A percentile compares a stretch with the other conserved stretches of the same genome.
Conservation (phyloP, 2,329 filamentous ascomycete genomes). For the Aspergillus floridensis region DNA sequence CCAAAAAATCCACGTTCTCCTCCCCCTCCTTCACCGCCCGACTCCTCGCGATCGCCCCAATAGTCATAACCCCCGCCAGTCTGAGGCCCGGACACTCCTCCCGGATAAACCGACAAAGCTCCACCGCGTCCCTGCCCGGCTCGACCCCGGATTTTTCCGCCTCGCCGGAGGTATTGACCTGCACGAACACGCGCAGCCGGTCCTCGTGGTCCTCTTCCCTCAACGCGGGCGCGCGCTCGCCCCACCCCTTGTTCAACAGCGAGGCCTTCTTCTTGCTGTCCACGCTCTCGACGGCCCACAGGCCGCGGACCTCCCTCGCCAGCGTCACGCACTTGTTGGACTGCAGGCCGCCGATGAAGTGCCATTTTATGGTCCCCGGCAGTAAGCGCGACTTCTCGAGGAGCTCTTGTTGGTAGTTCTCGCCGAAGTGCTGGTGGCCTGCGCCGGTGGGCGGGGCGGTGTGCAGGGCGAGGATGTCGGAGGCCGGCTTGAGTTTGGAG, state of each 20-base stretch:
- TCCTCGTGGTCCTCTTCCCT: slow-evolving; percentile 38
- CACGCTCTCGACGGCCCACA: slow-evolving; percentile 89
- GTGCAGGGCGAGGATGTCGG: slow-evolving; percentile 84
- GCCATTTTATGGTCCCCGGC: slow-evolving; percentile 75
- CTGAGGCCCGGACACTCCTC: slow-evolving; percentile 69
- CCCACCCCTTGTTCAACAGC: slow-evolving; percentile 73
- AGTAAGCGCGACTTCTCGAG: slow-evolving; percentile 79
- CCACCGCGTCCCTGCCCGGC: slow-evolving; percentile 57
- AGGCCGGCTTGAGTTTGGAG: slow-evolving; percentile 91
- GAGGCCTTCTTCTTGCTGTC: slow-evolving; percentile 85
- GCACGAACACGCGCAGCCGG: slow-evolving; percentile 73
- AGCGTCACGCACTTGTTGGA: slow-evolving; percentile 89
- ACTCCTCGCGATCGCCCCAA: slow-evolving; percentile 87
- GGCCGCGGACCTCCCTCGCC: slow-evolving; percentile 76
- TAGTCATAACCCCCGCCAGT: slow-evolving; percentile 90
- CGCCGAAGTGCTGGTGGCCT: slow-evolving; percentile 78
- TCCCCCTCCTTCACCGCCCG: slow-evolving; percentile 67
- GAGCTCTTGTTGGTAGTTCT: slow-evolving; percentile 94
- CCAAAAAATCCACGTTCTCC: slow-evolving; percentile 88
- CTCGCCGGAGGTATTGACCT: slow-evolving; percentile 94
- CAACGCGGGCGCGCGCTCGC: slow-evolving; percentile 46
- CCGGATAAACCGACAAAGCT: slow-evolving; percentile 67
- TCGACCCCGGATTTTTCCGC: slow-evolving; percentile 77
- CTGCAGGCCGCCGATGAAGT: slow-evolving; percentile 94
- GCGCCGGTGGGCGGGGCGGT: slow-evolving; percentile 44